These are phyloP conservation scores for Saksenaea oblongispora DNA, from an alignment of 371 early-diverging fungal genomes.

Conservation along the genomic window DNA sequence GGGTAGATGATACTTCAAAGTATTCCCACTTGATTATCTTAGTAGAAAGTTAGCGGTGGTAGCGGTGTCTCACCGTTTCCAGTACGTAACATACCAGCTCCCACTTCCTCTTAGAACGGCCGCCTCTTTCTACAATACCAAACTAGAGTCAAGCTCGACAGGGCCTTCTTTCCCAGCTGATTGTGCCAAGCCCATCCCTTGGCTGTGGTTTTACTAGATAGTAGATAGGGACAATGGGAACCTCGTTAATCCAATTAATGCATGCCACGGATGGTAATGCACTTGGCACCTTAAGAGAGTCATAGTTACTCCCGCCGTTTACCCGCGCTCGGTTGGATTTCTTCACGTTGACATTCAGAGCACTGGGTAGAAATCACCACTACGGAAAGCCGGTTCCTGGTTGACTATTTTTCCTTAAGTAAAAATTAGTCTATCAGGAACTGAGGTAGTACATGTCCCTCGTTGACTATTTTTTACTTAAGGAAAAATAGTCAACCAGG, in stretches of 20 bases:
- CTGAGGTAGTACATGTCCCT: too few species aligned
- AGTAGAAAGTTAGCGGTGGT: slow-evolving; percentile 61
- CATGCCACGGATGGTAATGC: not conserved
- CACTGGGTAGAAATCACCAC: slow-evolving; percentile 77
- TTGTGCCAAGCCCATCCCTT: slow-evolving; percentile 61
- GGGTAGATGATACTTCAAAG: slow-evolving; percentile 33
- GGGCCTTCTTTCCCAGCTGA: slow-evolving; percentile 31
- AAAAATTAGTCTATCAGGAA: too few species aligned
- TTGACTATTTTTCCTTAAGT: too few species aligned
- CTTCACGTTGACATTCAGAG: slow-evolving; percentile 73
- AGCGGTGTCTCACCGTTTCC: slow-evolving; percentile 61
- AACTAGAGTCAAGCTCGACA: slow-evolving; percentile 48
- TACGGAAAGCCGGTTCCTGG: too few species aligned
- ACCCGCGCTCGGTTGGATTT: slow-evolving; percentile 70
- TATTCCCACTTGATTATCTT: slow-evolving; percentile 53
- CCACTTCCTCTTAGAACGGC: slow-evolving; percentile 65
- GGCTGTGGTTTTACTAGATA: slow-evolving; percentile 70
- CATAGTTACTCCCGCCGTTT: slow-evolving; percentile 77
- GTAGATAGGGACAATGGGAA: slow-evolving; percentile 69
- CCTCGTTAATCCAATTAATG: slow-evolving; percentile 63
- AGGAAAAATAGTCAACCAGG: too few species aligned
- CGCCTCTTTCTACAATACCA: slow-evolving; percentile 61
- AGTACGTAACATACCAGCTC: slow-evolving; percentile 25
- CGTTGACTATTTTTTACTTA: too few species aligned
- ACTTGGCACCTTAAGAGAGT: slow-evolving; percentile 71